Evolutionary conservation across 139 green algal species (phyloP).

Genomic region (Chlorella sp.): DNA sequence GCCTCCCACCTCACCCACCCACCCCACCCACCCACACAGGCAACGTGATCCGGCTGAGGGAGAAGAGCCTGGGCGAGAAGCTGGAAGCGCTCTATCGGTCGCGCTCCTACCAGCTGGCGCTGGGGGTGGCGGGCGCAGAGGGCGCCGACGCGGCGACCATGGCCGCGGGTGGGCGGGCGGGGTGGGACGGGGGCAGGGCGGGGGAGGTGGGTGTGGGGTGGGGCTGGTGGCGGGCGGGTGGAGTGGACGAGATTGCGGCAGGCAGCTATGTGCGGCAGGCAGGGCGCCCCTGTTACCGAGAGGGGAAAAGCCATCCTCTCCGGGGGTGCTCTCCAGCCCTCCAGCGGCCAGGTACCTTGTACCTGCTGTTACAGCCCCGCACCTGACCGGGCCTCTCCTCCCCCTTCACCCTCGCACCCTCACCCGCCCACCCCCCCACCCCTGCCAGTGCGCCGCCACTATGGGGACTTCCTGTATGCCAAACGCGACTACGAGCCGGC

Average conservation of each 20-base stretch:
- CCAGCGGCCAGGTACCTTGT: no score
- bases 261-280: no score
- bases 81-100: conserved; percentile 74
- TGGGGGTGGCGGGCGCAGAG: conserved; percentile 63
- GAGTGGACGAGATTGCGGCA: background rate
- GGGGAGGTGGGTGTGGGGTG: background rate
- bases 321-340: no score
- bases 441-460: conserved; percentile 59
- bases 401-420: background rate
- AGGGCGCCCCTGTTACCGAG: no score
- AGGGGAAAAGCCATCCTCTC: no score
- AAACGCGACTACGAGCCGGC: conserved; percentile 93
- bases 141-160: no score
- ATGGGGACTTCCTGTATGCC: conserved; percentile 81
- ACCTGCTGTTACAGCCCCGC: background rate
- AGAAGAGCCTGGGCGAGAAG: conserved; percentile 52
- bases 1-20: no score
- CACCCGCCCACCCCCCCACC: background rate
- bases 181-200: background rate
- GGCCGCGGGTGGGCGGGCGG: conserved; percentile 15
- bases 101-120: conserved; percentile 72
- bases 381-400: background rate
- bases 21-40: conserved; percentile 15
- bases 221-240: background rate
- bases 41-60: conserved; percentile 37